Conservation (phyloP, 176 grass and related monocot genomes). For the Zoysia pacifica region DNA sequence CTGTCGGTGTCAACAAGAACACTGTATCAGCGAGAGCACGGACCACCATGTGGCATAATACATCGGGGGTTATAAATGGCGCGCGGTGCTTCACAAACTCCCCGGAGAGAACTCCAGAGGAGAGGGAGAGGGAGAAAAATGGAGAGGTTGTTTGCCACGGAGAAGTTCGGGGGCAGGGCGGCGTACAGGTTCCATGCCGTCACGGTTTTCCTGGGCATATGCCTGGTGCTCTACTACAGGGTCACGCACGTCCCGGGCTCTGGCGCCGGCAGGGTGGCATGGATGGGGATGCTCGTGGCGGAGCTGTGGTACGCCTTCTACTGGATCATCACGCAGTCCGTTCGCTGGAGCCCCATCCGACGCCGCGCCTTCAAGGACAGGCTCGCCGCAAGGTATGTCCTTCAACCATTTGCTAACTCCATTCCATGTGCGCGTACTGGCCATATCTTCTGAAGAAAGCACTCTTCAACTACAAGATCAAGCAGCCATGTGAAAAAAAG, state of each 20-base stretch:
- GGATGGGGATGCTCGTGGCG: conserved; percentile 59
- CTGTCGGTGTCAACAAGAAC: no score
- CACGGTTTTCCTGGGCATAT: conserved; percentile 53
- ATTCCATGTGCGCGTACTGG: background rate
- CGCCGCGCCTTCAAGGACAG: conserved; percentile 54
- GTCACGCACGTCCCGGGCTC: conserved; percentile 38
- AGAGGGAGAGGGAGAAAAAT: background rate
- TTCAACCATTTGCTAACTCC: background rate
- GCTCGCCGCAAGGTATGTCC: conserved; percentile 59
- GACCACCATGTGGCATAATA: no score
- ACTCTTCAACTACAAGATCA: background rate
- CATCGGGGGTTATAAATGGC: no score
- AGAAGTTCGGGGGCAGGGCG: conserved; percentile 40
- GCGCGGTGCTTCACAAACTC: no score
- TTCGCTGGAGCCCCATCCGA: conserved; percentile 57
- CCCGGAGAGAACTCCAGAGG: no score
- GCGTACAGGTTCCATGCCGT: conserved; percentile 49
- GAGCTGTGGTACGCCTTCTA: conserved; percentile 78
- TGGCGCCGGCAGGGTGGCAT: conserved; percentile 36
- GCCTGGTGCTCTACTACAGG: conserved; percentile 54
- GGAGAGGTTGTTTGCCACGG: conserved; percentile 51
- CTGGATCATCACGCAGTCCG: conserved; percentile 76
- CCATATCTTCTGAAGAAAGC: background rate
- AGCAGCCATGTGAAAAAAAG: no score
- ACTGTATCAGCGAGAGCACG: no score